Evolutionary conservation across 768 basidiomycete species (phyloP), one percentile per base, ranked within the genome.

Genomic region (Mycena galopus): DNA sequence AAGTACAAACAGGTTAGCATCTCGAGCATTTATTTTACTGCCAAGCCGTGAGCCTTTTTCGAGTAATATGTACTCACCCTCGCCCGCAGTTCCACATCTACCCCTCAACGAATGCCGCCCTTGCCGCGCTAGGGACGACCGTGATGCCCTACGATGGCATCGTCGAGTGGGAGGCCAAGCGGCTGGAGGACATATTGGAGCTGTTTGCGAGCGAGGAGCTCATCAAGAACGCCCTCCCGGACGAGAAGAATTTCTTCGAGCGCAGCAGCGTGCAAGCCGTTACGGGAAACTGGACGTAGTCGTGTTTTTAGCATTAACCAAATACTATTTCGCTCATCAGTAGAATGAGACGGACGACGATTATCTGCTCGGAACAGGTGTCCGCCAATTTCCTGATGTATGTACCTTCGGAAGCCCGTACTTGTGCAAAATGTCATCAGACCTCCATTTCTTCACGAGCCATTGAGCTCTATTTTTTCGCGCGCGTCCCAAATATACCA

Each of bases 181-280:
- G 17, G 10, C 21, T 71, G 4, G 70, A 71, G 29, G 70, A 71
- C 51, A 60, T 71, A 27, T 17, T 65, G 14, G 70, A 50, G 39
- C 37, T 71, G 33, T 71, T 25, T 33, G 44, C n/a, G 25, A 39
- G 70, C 59, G 57, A 60, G 4, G 70, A 71, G 50, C 12, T 65
- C 2, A 35, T 19, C 27, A 50, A 71, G 65, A 67, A 39, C 9
- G 23, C 56, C 37, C 19, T 67, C 10, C 65, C 71, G 44, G 71
- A 72, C 61, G 71, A 72, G 65, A 67, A 72, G 60, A 67, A 72
- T 23, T 72, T 72, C 44, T 58, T 72, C 33, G 71, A 72, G 44
- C 39, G 65, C 19, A 67, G 60, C 42, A 67, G 71, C 44, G 59
- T 57, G 3, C 71, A 72, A 14, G 65, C 63, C 2, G 37, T 72